These are phyloP conservation scores for Psilocybe azurescens DNA, from an alignment of 768 basidiomycete genomes.

Conservation along the genomic window DNA sequence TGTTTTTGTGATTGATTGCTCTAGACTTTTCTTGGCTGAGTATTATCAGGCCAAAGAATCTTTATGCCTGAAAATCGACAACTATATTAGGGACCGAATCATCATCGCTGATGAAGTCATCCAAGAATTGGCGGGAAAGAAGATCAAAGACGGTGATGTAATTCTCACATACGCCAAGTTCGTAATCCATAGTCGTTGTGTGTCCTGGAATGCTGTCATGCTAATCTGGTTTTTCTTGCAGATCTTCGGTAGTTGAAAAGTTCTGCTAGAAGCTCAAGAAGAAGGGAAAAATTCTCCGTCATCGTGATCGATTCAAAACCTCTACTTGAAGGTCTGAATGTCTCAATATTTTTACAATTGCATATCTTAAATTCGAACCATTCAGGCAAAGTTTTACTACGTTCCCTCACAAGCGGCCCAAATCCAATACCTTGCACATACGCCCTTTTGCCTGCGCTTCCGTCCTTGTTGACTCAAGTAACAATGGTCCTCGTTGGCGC, in stretches of 20 bases:
- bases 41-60: conserved; percentile 79
- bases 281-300: conserved; percentile 85
- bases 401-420: conserved; percentile 63
- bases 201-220: neutral
- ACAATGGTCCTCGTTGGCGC: conserved; percentile 90
- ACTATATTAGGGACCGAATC: conserved; percentile 93
- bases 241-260: conserved; percentile 94
- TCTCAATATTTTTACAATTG: neutral
- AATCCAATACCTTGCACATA: conserved; percentile 85
- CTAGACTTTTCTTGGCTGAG: conserved; percentile 9
- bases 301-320: conserved; percentile 96
- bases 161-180: conserved; percentile 94
- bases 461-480: conserved; percentile 79
- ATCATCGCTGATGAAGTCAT: conserved; percentile 94
- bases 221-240: conserved; percentile 31
- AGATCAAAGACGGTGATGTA: conserved; percentile 94
- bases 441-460: conserved; percentile 85
- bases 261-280: conserved; percentile 76
- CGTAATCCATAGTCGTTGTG: conserved; percentile 12
- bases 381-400: conserved; percentile 79
- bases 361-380: conserved; percentile 8
- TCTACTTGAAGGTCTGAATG: conserved; percentile 76
- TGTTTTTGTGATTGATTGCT: conserved; percentile 17
- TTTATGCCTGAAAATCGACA: conserved; percentile 85
- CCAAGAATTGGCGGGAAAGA: conserved; percentile 83